Evolutionary conservation across 2,329 filamentous ascomycete genomes (phyloP), one percentile per base, ranked within the genome.

Genomic region (Hymenoscyphus infarciens): DNA sequence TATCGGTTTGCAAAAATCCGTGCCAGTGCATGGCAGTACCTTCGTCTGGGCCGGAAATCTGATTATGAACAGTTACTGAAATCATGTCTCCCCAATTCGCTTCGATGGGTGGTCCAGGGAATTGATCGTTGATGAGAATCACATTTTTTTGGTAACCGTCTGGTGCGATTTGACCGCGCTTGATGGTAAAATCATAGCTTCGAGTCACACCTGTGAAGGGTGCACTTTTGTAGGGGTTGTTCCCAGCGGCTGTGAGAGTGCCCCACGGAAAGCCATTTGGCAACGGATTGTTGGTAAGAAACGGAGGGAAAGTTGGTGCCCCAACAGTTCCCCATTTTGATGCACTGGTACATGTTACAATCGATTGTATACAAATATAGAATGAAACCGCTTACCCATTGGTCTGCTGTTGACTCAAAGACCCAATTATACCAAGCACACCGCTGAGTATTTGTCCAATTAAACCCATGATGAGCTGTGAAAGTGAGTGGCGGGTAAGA

Each of bases 11-110:
- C 19, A 79, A 76, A 22, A 85, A 65, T n/a, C 80, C 83, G 80
- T 82, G 49, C 77, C 77, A 64, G 77, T 85, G 66, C 67, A 70
- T 72, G 68, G 77, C 72, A 71, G 67, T 78, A 27, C 73, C 71
- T 63, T 77, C 72, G 53, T 70, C 63, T 8, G 70, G 69, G 35
- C 71, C 74, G 15, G 78, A 83, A 13, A 92, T 83, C 57, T 86
- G 83, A 75, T 95, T 95, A 74, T 84, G 81, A 61, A 93, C 82
- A 33, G 85, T 87, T 53, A 91, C 83, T 60, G 89, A 77, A 55
- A 86, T 80, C 4, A 61, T 69, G 61, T 77, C 76, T 22, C 74
- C 75, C 72, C 72, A 76, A 62, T 76, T 75, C 1, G 75, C 75
- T 57, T 76, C 73, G 19, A 77, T 74, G 2, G 66, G 33, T 10